Conservation (phyloP, 2,329 filamentous ascomycete species). For the Fusarium nygamai region DNA sequence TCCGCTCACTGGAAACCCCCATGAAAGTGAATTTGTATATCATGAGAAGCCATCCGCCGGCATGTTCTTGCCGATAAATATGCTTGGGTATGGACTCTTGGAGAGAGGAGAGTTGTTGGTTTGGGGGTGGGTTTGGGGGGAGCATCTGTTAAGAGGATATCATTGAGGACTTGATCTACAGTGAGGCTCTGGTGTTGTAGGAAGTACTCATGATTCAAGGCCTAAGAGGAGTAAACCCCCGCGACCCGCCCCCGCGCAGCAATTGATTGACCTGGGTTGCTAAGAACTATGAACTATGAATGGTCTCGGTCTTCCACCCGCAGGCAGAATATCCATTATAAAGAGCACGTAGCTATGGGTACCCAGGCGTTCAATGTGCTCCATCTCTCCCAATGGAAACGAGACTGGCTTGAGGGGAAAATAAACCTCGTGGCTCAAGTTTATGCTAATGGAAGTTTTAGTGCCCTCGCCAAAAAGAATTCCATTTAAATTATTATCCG, state of each 20-base stretch:
- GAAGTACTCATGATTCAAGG: not conserved
- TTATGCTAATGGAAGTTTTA: not conserved
- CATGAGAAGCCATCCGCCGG: slow-evolving; percentile 29
- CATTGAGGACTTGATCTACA: not conserved
- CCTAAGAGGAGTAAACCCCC: slow-evolving; percentile 8
- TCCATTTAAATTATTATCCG: not conserved
- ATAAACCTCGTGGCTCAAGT: not conserved
- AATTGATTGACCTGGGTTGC: not conserved
- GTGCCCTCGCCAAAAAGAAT: not conserved
- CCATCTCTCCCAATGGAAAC: not conserved
- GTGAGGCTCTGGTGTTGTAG: not conserved
- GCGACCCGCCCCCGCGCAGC: slow-evolving; percentile 26
- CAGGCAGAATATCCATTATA: not conserved
- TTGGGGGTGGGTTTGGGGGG: slow-evolving; percentile 35
- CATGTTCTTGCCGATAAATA: slow-evolving; percentile 20
- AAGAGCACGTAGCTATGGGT: slow-evolving; percentile 5
- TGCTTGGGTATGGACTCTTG: slow-evolving; percentile 6
- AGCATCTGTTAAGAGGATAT: not conserved
- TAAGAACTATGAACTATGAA: not conserved
- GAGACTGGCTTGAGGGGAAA: not conserved
- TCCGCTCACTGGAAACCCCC: slow-evolving; percentile 29
- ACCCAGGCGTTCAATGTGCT: not conserved
- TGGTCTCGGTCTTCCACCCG: not conserved
- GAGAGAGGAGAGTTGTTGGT: slow-evolving; percentile 11
- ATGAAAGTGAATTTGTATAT: slow-evolving; percentile 23